Evolutionary conservation across 2,329 filamentous ascomycete genomes (phyloP).

Genomic region (Lizonia empirigonia): DNA sequence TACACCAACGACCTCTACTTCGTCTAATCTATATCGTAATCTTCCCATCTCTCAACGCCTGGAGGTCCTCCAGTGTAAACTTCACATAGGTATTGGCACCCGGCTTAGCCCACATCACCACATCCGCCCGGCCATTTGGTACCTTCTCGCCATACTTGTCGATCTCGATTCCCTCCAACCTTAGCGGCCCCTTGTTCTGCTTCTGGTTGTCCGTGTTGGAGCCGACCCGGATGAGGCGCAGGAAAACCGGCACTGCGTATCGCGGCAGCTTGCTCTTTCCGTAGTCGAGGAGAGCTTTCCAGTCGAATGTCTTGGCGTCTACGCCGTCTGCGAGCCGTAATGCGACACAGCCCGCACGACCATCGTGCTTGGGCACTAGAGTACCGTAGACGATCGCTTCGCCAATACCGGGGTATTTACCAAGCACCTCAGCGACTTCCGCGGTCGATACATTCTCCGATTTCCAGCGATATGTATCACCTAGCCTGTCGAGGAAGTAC

Average conservation of each 20-base stretch:
- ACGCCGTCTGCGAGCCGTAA: conserved; percentile 58
- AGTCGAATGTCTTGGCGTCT: conserved; percentile 34
- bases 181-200: conserved; percentile 73
- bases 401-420: conserved; percentile 47
- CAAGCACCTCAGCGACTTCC: conserved; percentile 53
- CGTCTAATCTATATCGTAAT: conserved; percentile 8
- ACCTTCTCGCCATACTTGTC: conserved; percentile 40
- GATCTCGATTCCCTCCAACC: conserved; percentile 69
- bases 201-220: conserved; percentile 75
- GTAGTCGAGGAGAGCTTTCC: conserved; percentile 31
- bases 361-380: conserved; percentile 52
- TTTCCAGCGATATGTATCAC: conserved; percentile 57
- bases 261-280: conserved; percentile 58
- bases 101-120: conserved; percentile 37
- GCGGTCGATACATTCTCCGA: conserved; percentile 55
- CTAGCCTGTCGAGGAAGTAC: conserved; percentile 55
- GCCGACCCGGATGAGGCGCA: conserved; percentile 63
- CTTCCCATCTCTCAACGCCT: conserved; percentile 27
- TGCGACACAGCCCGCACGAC: conserved; percentile 61
- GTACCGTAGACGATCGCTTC: conserved; percentile 57
- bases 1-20: neutral
- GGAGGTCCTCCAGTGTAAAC: conserved; percentile 29
- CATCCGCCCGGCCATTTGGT: conserved; percentile 28
- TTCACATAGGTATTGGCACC: conserved; percentile 31
- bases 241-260: conserved; percentile 76